These are phyloP conservation scores for Podaxis sp. DNA, from an alignment of 768 basidiomycete genomes.

Conservation along the genomic window DNA sequence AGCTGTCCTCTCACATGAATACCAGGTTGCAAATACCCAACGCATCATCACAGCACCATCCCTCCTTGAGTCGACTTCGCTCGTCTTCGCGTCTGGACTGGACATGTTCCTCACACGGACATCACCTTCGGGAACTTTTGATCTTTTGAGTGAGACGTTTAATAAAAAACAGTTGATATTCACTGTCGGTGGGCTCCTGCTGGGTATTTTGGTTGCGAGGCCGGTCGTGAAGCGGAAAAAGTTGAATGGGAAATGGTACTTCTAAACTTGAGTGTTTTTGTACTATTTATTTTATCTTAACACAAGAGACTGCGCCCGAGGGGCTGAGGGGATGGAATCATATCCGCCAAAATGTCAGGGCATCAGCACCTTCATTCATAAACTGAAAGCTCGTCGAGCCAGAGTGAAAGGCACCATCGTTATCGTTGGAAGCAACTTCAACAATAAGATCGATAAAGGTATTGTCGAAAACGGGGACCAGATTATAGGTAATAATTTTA, in stretches of 20 bases:
- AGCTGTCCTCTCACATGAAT: slow-evolving; percentile 45
- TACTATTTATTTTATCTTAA: neutral
- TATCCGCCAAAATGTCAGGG: too few relatives aligned
- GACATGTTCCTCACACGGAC: slow-evolving; percentile 88
- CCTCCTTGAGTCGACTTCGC: slow-evolving; percentile 85
- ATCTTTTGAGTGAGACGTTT: slow-evolving; percentile 87
- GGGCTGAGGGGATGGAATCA: neutral
- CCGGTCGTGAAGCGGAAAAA: slow-evolving; percentile 75
- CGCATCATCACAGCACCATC: slow-evolving; percentile 77
- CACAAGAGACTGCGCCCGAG: neutral
- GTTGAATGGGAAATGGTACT: slow-evolving; percentile 72
- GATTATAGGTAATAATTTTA: too few relatives aligned
- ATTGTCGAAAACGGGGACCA: too few relatives aligned
- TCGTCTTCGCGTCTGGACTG: slow-evolving; percentile 82
- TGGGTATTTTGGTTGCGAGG: slow-evolving; percentile 76
- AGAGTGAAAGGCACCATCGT: too few relatives aligned
- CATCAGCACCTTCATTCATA: too few relatives aligned
- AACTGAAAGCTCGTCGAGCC: too few relatives aligned
- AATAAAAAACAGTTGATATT: slow-evolving; percentile 90
- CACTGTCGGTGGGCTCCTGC: slow-evolving; percentile 65
- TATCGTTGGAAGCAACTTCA: too few relatives aligned
- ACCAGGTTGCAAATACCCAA: slow-evolving; percentile 59
- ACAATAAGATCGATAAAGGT: too few relatives aligned
- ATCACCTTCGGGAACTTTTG: slow-evolving; percentile 87
- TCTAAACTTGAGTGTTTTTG: slow-evolving; percentile 21